phyloP scores from a whole-genome alignment of 2,329 filamentous ascomycete species.

The Aspergillus alliaceus region DNA sequence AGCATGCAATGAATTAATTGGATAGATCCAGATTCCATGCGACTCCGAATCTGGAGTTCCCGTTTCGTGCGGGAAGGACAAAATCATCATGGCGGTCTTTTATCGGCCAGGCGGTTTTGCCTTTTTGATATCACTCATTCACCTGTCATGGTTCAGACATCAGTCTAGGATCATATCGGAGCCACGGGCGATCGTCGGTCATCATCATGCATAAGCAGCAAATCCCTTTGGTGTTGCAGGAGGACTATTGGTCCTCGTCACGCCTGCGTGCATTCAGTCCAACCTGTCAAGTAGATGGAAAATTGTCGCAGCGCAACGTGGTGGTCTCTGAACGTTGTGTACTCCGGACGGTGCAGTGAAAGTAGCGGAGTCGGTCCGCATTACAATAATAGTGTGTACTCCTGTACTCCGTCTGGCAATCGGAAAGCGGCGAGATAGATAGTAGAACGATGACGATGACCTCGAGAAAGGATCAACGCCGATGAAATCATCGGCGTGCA shows the following conservation, averaged over 20 bases:
- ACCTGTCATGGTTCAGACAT: background rate
- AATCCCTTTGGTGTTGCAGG: background rate
- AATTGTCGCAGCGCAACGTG: conserved; percentile 10
- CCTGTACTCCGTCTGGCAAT: too few species aligned
- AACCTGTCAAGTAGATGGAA: conserved; percentile 12
- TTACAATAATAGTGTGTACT: too few species aligned
- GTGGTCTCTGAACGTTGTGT: background rate
- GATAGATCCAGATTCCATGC: background rate
- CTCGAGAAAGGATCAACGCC: background rate
- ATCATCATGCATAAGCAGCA: background rate
- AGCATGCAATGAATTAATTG: background rate
- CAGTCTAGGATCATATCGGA: background rate
- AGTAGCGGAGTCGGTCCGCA: too few species aligned
- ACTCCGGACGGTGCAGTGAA: too few species aligned
- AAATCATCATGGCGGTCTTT: background rate
- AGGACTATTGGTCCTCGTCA: background rate
- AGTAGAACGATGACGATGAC: background rate
- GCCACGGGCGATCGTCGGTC: background rate
- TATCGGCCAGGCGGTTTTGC: background rate
- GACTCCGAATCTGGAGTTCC: background rate
- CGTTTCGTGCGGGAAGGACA: background rate
- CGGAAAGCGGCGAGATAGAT: too few species aligned
- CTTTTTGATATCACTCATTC: background rate
- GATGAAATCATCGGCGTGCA: conserved; percentile 1
- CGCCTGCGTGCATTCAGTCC: conserved; percentile 10